These are phyloP conservation scores for Sergeia podlipaevii DNA, from an alignment of 208 protist genomes.

Conservation along the genomic window DNA sequence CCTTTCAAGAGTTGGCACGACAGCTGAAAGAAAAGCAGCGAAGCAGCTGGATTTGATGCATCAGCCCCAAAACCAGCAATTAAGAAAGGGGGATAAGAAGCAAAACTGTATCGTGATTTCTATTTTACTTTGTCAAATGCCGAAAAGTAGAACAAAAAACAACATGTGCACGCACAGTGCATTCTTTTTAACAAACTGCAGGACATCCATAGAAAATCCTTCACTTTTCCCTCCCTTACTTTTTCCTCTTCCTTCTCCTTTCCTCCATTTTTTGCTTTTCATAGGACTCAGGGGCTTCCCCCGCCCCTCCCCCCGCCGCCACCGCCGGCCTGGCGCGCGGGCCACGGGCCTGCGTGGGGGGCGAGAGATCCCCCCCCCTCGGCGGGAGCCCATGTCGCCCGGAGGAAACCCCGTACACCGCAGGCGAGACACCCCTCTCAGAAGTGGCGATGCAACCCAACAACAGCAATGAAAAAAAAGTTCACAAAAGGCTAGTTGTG, in stretches of 20 bases:
- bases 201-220: no score
- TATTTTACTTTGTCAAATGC: conserved; percentile 6
- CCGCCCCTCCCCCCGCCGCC: background rate
- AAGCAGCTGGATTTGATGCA: conserved; percentile 62
- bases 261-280: background rate
- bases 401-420: conserved; percentile 1
- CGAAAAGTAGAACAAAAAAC: conserved; percentile 11
- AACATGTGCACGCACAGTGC: conserved; percentile 1
- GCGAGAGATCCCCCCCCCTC: background rate
- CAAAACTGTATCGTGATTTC: conserved; percentile 8
- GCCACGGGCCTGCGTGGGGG: no score
- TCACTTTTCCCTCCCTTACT: background rate
- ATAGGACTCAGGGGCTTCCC: background rate
- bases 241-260: background rate
- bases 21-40: conserved; percentile 77
- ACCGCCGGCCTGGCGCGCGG: background rate
- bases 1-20: conserved; percentile 62
- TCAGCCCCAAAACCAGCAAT: background rate
- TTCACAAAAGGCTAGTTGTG: no score
- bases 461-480: background rate
- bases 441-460: background rate
- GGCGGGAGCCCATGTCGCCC: conserved; percentile 4
- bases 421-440: background rate
- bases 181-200: background rate
- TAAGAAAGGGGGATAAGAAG: background rate